Conservation (phyloP, 257 asterid genomes). For the Solanum rostratum region DNA sequence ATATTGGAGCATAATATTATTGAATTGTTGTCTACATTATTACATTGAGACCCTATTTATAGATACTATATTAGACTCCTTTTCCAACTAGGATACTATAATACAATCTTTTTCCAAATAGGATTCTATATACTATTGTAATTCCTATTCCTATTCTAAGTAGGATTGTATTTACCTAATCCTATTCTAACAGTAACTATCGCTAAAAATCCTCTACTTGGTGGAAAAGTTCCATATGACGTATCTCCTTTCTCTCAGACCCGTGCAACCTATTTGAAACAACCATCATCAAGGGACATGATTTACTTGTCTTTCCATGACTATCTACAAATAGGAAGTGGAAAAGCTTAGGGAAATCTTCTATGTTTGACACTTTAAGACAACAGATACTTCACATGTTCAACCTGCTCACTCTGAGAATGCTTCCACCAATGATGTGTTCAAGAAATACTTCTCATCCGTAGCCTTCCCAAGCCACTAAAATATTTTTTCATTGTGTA, state of each 20-base stretch:
- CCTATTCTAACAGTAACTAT: too few species aligned
- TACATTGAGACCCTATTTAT: too few species aligned
- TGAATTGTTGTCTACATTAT: too few species aligned
- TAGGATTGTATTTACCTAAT: too few species aligned
- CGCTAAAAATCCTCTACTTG: background rate
- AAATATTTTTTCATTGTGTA: background rate
- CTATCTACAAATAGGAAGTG: background rate
- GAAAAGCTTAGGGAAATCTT: background rate
- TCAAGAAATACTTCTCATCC: background rate
- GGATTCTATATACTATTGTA: too few species aligned
- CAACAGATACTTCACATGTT: background rate
- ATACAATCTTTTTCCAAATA: too few species aligned
- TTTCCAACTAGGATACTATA: too few species aligned
- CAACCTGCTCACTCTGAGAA: background rate
- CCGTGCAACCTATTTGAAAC: background rate
- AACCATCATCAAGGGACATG: background rate
- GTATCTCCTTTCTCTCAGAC: background rate
- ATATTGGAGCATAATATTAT: too few species aligned
- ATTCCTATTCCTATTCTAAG: too few species aligned
- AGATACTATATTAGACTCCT: too few species aligned
- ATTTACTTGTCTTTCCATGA: background rate
- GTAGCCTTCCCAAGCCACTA: background rate
- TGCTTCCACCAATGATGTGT: background rate
- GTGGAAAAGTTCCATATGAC: background rate
- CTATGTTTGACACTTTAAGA: background rate